Evolutionary conservation across 805 yeast genomes (phyloP), one percentile per base, ranked within the genome.

Genomic region (Schizosaccharomyces lindneri): DNA sequence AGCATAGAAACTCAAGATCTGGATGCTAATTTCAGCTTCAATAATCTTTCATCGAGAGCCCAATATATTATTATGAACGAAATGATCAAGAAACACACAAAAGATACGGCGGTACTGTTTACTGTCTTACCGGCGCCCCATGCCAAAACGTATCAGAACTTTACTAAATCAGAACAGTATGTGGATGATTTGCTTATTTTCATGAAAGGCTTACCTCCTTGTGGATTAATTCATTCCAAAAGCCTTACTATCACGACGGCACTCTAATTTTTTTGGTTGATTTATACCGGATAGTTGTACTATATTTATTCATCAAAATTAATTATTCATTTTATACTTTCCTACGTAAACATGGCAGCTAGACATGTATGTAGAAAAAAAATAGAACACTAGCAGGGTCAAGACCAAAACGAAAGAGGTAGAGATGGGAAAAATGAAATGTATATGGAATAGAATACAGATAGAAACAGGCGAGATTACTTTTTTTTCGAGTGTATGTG

Each of bases 111-210:
- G 13, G 60, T 57, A 29, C 15, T 41, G 48, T 41, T 57, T 21
- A 57, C 60, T 21, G 39, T 21, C 19, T 41, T 57, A 36, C 60
- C 60, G 1, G 43, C 60, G 9, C 60, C 60, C 62, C 66, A 68
- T 11, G 70, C 66, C 36, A 62, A 60, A 31, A 62, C 57, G 9
- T 29, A 51, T 51, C 13, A 51, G n/a, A 51, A 29, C 17, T 29
- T 29, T 51, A 21, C 19, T 7, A 24, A 24, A n/a, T 24, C 36
- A 11, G 57, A 51, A 17, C 19, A 51, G 11, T 51, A 51, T 24
- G 57, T 51, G 21, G 57, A 51, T 51, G 57, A 51, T 17, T 15
- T 51, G n/a, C 27, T 51, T 19, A 51, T 29, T 15, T 29, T 51
- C n/a, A 21, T 51, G 31, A 29, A 51, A n/a, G 57, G 57, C 13